These are phyloP conservation scores for Combretum micranthum DNA, from an alignment of 345 rosid species.

Conservation along the genomic window DNA sequence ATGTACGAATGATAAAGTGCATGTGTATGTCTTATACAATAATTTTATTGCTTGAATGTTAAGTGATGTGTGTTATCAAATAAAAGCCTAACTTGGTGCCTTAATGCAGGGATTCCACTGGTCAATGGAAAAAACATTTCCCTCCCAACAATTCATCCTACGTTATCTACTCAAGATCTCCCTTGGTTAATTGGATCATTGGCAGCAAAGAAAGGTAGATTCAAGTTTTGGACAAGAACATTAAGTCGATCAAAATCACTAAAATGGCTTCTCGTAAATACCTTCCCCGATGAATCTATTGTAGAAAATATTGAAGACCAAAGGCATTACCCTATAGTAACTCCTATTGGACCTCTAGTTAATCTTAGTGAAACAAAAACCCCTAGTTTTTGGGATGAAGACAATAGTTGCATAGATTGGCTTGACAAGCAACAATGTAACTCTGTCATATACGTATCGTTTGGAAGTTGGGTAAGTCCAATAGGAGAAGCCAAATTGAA, in stretches of 20 bases:
- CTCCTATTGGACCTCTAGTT: conserved; percentile 43
- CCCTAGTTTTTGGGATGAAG: conserved; percentile 66
- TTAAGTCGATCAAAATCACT: conserved; percentile 42
- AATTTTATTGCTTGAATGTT: too few relatives aligned
- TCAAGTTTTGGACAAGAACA: conserved; percentile 65
- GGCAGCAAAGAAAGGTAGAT: conserved; percentile 46
- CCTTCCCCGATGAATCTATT: conserved; percentile 40
- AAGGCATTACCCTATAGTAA: conserved; percentile 13
- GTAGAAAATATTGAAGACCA: neutral
- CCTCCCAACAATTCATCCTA: conserved; percentile 28
- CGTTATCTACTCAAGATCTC: conserved; percentile 48
- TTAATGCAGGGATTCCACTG: conserved; percentile 39
- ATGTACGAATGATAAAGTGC: too few relatives aligned
- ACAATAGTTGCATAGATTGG: conserved; percentile 57
- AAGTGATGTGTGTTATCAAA: too few relatives aligned
- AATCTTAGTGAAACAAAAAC: conserved; percentile 19
- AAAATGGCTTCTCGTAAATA: conserved; percentile 53
- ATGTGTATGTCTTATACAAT: too few relatives aligned
- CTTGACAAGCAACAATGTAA: conserved; percentile 36
- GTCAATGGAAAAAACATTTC: conserved; percentile 15
- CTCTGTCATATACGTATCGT: conserved; percentile 61
- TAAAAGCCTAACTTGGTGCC: too few relatives aligned
- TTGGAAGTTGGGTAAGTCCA: conserved; percentile 85
- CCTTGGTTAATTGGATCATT: conserved; percentile 76
- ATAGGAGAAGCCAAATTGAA: conserved; percentile 49